Conservation (phyloP, 2,329 filamentous ascomycete genomes). For the Pseudocercospora fijiensis region DNA sequence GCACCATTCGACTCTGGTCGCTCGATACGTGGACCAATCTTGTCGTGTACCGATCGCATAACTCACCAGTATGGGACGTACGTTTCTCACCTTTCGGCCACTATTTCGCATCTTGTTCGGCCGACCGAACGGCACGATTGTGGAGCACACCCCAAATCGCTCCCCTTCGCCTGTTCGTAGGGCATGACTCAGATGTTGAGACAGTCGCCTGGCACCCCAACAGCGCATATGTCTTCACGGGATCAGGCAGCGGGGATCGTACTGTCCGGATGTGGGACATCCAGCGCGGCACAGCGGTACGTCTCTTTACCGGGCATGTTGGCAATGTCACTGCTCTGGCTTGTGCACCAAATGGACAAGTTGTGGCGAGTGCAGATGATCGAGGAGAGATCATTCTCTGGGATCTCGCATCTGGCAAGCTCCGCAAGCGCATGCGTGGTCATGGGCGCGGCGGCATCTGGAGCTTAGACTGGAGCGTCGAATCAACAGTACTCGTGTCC, state of each 20-base stretch:
- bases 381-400: conserved; percentile 90
- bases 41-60: conserved; percentile 90
- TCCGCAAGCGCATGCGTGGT: conserved; percentile 89
- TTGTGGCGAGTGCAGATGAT: conserved; percentile 86
- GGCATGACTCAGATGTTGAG: conserved; percentile 91
- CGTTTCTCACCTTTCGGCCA: conserved; percentile 91
- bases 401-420: conserved; percentile 82
- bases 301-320: conserved; percentile 87
- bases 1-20: conserved; percentile 88
- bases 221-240: conserved; percentile 88
- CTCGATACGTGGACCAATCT: conserved; percentile 89
- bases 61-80: conserved; percentile 83
- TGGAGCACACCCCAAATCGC: conserved; percentile 94
- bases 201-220: conserved; percentile 93
- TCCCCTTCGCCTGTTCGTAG: conserved; percentile 81
- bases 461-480: conserved; percentile 88
- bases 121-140: conserved; percentile 84
- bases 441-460: conserved; percentile 93
- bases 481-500: conserved; percentile 85
- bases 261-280: conserved; percentile 97
- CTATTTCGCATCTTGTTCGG: conserved; percentile 85
- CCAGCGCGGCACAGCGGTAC: conserved; percentile 80
- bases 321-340: conserved; percentile 83
- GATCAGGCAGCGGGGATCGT: conserved; percentile 72
- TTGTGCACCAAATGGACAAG: conserved; percentile 82